A percentile compares a stretch with the other conserved stretches of the same genome.
Conservation (phyloP, 2,329 filamentous ascomycete genomes). For the Penicillium sp. region DNA sequence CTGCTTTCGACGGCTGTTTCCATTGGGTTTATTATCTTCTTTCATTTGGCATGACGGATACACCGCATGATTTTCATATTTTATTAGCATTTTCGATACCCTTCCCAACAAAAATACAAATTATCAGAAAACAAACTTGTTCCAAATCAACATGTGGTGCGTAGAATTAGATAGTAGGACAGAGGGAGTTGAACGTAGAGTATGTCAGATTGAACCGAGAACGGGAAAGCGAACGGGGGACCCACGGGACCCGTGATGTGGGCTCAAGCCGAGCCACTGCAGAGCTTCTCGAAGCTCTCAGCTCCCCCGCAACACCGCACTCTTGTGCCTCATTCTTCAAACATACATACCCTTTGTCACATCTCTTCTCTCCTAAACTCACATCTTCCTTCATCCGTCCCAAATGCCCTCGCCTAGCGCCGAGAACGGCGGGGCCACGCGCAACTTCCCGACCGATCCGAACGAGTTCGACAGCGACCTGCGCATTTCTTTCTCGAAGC, state of each 20-base stretch:
- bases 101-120: not conserved
- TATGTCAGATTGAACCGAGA: not conserved
- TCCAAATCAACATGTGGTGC: not conserved
- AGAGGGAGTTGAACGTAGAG: too few relatives aligned
- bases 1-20: not conserved
- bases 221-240: not conserved
- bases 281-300: constrained; percentile 5
- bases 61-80: not conserved
- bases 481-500: constrained; percentile 81
- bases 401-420: constrained; percentile 26
- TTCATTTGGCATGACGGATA: not conserved
- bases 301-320: constrained; percentile 1
- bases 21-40: not conserved
- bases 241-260: constrained; percentile 8
- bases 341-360: not conserved
- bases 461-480: constrained; percentile 73
- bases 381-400: not conserved
- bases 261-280: not conserved
- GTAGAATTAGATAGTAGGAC: not conserved
- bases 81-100: constrained; percentile 12
- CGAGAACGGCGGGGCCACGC: constrained; percentile 16
- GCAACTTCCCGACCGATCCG: constrained; percentile 54
- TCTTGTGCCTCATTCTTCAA: not conserved
- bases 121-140: not conserved
- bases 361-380: not conserved